These are phyloP conservation scores for Potentilla sterilis DNA, from an alignment of 306 rosid species.

Conservation along the genomic window DNA sequence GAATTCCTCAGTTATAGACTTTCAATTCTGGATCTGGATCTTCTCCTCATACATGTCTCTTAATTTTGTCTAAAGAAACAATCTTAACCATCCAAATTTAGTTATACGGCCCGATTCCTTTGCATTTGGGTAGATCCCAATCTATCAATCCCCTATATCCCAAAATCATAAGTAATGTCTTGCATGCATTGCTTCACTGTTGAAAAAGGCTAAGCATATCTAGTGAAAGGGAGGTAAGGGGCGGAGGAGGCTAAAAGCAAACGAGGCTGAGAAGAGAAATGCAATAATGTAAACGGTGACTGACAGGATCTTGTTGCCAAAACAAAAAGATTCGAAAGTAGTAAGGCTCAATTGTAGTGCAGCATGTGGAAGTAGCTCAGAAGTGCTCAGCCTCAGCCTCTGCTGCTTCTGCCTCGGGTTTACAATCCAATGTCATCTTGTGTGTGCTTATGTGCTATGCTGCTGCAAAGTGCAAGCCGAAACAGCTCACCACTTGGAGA, in stretches of 20 bases:
- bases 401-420: slow-evolving; percentile 5
- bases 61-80: no score
- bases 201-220: not conserved
- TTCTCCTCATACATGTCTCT: no score
- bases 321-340: slow-evolving; percentile 9
- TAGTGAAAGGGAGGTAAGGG: slow-evolving; percentile 4
- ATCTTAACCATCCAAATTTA: no score
- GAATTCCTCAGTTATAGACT: no score
- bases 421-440: slow-evolving; percentile 7
- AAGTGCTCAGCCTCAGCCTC: not conserved
- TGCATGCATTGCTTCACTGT: not conserved
- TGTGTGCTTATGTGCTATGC: not conserved
- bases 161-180: not conserved
- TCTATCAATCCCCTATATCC: no score
- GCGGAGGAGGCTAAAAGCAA: not conserved
- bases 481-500: not conserved
- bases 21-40: no score
- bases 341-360: not conserved
- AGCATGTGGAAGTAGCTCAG: slow-evolving; percentile 15
- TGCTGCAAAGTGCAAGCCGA: not conserved
- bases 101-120: no score
- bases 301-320: slow-evolving; percentile 10
- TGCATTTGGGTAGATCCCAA: no score
- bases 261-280: not conserved
- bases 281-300: slow-evolving; percentile 6